Base-by-base conservation (phyloP, 805 yeast species). In the Wickerhamiella allomyrinae region DNA sequence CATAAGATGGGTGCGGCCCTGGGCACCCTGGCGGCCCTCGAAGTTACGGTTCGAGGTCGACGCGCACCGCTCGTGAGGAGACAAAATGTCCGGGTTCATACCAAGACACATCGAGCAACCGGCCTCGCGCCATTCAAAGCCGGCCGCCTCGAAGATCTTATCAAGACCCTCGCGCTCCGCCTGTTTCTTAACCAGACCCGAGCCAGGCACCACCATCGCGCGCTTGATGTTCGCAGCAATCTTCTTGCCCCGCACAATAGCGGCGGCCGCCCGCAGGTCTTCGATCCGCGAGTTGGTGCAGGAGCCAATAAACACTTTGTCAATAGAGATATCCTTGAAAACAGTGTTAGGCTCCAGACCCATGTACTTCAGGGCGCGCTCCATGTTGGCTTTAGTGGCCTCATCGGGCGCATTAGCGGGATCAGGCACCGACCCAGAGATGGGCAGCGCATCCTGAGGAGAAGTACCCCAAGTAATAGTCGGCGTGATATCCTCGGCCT, bases 21-120 rank as follows among this genome's bases (percentile, higher is more conserved):
- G 68, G 41, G 95, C 94, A 67, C 98, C 98, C 71, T 91, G 98
- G 66, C 98, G 87, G 56, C 98, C 98, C 65, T 89, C 96, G 59
- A 91, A 91, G 69, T 91, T 91, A 73, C 98, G 81, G 73, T 91
- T 91, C 19, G 97, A 89, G 15, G 98, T 91, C 11, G 97, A 87
- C 7, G 98, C 98, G 69, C 98, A 91, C 67, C 98, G 78, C 66
- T 91, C 98, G 58, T 81, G 76, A 33, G 98, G 98, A 48, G 77
- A 74, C 58, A 91, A 73, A 55, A 91, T 89, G 68, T 91, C 98
- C 34, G 97, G 96, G 68, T 91, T 91, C 98, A 91, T 91, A 64
- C 98, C 98, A 41, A 91, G 73, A 69, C 98, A 91, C 98, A 91
- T 91, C 34, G 97, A 89, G 68, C 98, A 91, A 47, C 98, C 98